A percentile compares a stretch with the other conserved stretches of the same genome.
Conservation (phyloP, 768 basidiomycete genomes). For the Suillus variegatus region DNA sequence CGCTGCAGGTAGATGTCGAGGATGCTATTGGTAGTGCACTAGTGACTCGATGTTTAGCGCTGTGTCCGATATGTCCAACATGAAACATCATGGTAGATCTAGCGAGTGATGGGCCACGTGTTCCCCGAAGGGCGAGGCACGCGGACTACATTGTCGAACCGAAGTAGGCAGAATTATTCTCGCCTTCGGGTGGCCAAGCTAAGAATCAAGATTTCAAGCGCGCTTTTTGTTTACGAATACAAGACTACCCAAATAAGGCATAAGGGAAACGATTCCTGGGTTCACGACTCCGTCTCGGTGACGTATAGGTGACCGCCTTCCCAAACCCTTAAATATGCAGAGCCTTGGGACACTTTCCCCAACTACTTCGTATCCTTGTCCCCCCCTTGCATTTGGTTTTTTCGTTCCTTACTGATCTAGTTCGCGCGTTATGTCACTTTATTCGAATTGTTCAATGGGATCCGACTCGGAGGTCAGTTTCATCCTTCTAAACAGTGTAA, state of each 20-base stretch:
- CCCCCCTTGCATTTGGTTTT: background rate
- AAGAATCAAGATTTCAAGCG: background rate
- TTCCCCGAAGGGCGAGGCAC: background rate
- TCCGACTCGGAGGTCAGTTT: constrained; percentile 25
- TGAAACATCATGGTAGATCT: background rate
- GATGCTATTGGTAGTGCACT: no score
- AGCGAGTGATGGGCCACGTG: background rate
- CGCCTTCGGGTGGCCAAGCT: constrained; percentile 5
- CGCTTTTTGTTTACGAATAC: constrained; percentile 30
- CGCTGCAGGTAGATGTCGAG: background rate
- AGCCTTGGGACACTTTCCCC: constrained; percentile 4
- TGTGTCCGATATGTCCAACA: no score
- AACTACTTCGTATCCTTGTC: constrained; percentile 6
- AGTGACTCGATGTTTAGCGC: no score
- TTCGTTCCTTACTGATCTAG: constrained; percentile 5
- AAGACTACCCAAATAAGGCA: constrained; percentile 33
- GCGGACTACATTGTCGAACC: constrained; percentile 7
- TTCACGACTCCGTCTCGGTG: background rate
- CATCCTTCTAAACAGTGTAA: background rate
- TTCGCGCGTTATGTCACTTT: constrained; percentile 21
- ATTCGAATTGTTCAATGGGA: constrained; percentile 22
- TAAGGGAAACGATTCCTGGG: constrained; percentile 19
- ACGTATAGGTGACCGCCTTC: constrained; percentile 15
- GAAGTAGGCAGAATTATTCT: constrained; percentile 5
- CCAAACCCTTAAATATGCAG: constrained; percentile 12